Percentiles rank a stretch among this genome's conserved stretches.
These are phyloP conservation scores for Spinacia oleracea DNA, from an alignment of 179 eudicot genomes.

Conservation along the genomic window DNA sequence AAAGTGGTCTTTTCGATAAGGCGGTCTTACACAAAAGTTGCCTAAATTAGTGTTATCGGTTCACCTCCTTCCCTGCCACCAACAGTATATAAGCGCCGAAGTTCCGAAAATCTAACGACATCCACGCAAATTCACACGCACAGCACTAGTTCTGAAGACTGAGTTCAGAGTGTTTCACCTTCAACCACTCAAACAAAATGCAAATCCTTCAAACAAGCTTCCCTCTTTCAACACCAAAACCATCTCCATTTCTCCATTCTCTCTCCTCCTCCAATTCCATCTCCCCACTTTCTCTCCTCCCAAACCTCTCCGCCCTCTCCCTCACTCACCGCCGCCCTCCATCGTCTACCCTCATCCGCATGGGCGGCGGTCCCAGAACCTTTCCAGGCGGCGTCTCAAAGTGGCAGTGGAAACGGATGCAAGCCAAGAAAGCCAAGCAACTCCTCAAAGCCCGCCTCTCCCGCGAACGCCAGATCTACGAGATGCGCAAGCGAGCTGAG, in stretches of 20 bases:
- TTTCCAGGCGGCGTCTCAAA: conserved; percentile 94
- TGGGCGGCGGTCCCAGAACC: conserved; percentile 96
- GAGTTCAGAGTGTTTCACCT: too few species aligned
- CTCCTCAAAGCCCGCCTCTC: conserved; percentile 77
- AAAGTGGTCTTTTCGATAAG: too few species aligned
- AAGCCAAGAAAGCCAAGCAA: conserved; percentile 68
- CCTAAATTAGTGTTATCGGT: too few species aligned
- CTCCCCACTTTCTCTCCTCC: conserved; percentile 36
- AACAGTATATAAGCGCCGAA: too few species aligned
- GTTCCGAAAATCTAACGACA: too few species aligned
- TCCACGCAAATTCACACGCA: too few species aligned
- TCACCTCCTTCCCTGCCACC: too few species aligned
- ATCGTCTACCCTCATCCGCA: conserved; percentile 48
- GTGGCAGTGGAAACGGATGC: conserved; percentile 99
- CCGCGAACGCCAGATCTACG: conserved; percentile 84
- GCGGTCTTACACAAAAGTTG: too few species aligned
- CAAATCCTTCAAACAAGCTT: conserved; percentile 26
- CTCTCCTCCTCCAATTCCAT: conserved; percentile 30
- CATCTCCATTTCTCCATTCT: conserved; percentile 12
- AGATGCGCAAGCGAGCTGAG: conserved; percentile 95
- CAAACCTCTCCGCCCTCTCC: conserved; percentile 38
- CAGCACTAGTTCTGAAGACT: too few species aligned
- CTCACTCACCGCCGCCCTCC: conserved; percentile 18
- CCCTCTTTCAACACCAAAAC: conserved; percentile 20
- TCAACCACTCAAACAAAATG: conserved; percentile 25